These are phyloP conservation scores for Metschnikowia shivogae DNA, from an alignment of 805 yeast genomes.

Conservation along the genomic window DNA sequence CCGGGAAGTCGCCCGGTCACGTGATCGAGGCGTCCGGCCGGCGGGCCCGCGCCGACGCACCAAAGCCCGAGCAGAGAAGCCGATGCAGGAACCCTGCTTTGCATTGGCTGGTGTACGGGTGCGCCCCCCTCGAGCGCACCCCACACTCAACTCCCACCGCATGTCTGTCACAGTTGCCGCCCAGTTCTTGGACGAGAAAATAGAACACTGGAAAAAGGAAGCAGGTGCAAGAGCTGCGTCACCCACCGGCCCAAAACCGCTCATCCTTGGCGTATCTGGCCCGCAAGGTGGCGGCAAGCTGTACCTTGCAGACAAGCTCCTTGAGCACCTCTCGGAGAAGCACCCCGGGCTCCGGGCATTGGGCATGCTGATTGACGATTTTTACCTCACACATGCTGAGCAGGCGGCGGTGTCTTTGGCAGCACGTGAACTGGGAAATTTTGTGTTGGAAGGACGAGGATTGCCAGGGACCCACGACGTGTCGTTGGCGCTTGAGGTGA, in stretches of 20 bases:
- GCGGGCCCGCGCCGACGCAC: no score
- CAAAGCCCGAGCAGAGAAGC: no score
- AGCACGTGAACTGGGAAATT: conserved; percentile 34
- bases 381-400: conserved; percentile 64
- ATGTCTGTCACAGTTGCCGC: conserved; percentile 8
- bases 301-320: conserved; percentile 45
- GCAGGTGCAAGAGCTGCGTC: no score
- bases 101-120: no score
- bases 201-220: conserved; percentile 4
- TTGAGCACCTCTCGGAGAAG: conserved; percentile 24
- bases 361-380: conserved; percentile 78
- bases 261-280: conserved; percentile 58
- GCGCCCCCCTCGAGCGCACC: background rate
- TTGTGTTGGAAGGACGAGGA: conserved; percentile 73
- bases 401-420: conserved; percentile 45
- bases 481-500: conserved; percentile 31
- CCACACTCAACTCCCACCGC: background rate
- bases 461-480: conserved; percentile 93
- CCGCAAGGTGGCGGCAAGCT: conserved; percentile 84
- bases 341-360: conserved; percentile 39
- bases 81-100: no score
- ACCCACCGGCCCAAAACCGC: conserved; percentile 25
- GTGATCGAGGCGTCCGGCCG: no score
- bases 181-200: conserved; percentile 8
- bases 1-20: no score